Base-by-base conservation (phyloP, 208 protist genomes). In the Entamoeba histolytica region DNA sequence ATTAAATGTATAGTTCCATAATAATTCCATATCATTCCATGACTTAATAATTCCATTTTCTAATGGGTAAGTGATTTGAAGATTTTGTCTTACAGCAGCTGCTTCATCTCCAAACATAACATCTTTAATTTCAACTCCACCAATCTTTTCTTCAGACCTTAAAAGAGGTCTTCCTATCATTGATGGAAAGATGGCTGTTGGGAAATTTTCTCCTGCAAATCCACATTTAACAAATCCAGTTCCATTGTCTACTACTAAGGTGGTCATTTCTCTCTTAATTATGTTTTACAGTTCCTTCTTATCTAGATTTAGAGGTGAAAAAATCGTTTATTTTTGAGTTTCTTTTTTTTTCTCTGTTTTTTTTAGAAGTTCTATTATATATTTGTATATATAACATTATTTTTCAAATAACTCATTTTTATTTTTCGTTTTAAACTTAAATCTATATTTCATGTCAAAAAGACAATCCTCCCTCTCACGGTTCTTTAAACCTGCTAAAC, bases 121-220 rank as follows among this genome's bases (percentile, higher is more conserved):
- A 92, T 99, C 97, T 93, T 96, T 96, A 93, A 97, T 93, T 35
- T 94, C 93, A 87, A 96, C 93, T 57, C 95, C 94, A 47, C 95
- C 95, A 49, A 96, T 78, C 78, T 96, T 95, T 93, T 98, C 96
- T 73, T 97, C 97, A 19, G 95, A 96, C 15, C 97, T 95, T 12
- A 99, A 91, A 39, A 98, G 96, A 49, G 98, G 98, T 23, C 94
- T 4, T 17, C 94, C 94, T 19, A 95, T 52, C 4, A 96, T 23
- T 3, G 97, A 97, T 44, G 98, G 98, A 95, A 99, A 99, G 31
- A 98, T 97, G 92, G 96, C 94, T 28, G 94, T 93, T 4, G 98
- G 98, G 94, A 99, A 98, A 93, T 99, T 98, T 8, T 96, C 95
- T 31, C 98, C 98, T 7, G 98, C 97, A 94, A 98, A 99, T 92